Evolutionary conservation across 2,329 filamentous ascomycete genomes (phyloP).

Genomic region (Falciphora oryzae): DNA sequence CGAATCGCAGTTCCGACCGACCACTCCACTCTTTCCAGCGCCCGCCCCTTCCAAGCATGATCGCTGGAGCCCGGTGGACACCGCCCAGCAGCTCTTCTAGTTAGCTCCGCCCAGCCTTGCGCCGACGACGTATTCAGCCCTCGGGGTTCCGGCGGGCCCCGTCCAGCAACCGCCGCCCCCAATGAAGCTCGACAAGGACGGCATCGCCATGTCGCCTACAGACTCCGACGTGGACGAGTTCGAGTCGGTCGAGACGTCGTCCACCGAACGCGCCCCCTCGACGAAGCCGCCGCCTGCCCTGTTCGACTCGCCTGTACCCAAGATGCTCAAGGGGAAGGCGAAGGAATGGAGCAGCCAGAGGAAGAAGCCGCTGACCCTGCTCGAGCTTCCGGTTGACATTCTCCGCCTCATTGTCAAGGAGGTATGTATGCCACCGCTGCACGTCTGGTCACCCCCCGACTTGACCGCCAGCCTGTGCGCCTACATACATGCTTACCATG

Average conservation of each 20-base stretch:
- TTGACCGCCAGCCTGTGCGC: constrained; percentile 1
- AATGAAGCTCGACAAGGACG: constrained; percentile 9
- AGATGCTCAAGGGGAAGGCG: constrained; percentile 53
- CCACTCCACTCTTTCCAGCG: not conserved
- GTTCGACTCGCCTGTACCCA: constrained; percentile 26
- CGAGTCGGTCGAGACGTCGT: constrained; percentile 4
- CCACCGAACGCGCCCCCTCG: constrained; percentile 3
- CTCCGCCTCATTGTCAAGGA: constrained; percentile 75
- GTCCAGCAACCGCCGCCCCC: not conserved
- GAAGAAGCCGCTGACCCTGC: constrained; percentile 54
- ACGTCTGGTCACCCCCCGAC: too few relatives aligned
- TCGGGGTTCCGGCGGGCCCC: not conserved
- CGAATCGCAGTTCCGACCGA: not conserved
- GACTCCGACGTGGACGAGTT: constrained; percentile 1
- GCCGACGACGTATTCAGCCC: not conserved
- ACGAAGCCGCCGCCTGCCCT: constrained; percentile 13
- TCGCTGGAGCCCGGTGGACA: not conserved
- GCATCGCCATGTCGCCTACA: constrained; percentile 8
- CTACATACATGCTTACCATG: constrained; percentile 8
- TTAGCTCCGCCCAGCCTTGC: constrained; percentile 1
- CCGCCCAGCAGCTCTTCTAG: constrained; percentile 8
- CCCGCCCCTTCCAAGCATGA: not conserved
- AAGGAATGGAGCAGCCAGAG: constrained; percentile 61
- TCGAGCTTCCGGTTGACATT: constrained; percentile 74
- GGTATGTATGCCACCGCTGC: constrained; percentile 36